Evolutionary conservation across 805 yeast species (phyloP), one percentile per base, ranked within the genome.

Genomic region (Yamadazyma laniorum): DNA sequence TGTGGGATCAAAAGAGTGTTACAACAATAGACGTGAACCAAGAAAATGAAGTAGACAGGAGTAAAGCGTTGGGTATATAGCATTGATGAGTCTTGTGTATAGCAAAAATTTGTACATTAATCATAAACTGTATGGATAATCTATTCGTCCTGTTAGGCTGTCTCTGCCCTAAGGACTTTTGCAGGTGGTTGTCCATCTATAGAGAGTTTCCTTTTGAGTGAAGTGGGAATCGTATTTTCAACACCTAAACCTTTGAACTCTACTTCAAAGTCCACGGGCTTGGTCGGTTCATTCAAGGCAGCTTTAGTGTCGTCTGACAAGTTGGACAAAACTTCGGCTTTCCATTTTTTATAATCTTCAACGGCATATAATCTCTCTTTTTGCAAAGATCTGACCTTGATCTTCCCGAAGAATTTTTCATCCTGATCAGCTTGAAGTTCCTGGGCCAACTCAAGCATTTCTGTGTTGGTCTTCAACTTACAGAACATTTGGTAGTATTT

Each of bases 1-100:
- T 82, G 95, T 70, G 91, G 84, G 34, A 56, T 84, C 55, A 91
- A 91, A 69, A 62, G 59, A 40, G 45, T 52, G 3, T 55, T 58
- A 40, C 50, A 49, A 40, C 48, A 42, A 38, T 27, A 17, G 23
- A 21, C 13, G 16, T 12, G n/a, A n/a, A n/a, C n/a, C 12, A n/a
- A n/a, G n/a, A n/a, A n/a, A n/a, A 29, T 13, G 19, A 29, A 9
- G 7, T 13, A 29, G 19, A 30, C 19, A 16, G 14, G 19, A n/a
- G n/a, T n/a, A n/a, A n/a, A n/a, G n/a, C n/a, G n/a, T n/a, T n/a
- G 35, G 38, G 39, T 36, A 32, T 32, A 39, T 39, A 35, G 44
- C 40, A 40, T 40, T 14, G 11, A 43, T 25, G 28, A 39, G 21
- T 43, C 47, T 43, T 46, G 50, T 46, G 29, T 43, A 46, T 45